These are phyloP conservation scores for Magnolia sinica DNA, from an alignment of 164 flowering plant species.

Conservation along the genomic window DNA sequence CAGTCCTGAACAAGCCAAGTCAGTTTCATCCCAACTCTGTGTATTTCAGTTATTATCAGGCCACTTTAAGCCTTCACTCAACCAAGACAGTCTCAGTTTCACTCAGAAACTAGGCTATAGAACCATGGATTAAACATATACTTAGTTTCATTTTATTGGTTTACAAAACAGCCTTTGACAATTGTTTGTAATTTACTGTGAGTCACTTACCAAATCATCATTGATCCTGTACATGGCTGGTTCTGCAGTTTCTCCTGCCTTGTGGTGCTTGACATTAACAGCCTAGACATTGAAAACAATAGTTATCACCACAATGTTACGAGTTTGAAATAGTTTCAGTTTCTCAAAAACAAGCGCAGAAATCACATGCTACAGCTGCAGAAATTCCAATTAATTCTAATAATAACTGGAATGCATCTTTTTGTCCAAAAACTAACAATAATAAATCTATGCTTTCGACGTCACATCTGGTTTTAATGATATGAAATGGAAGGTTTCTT, in stretches of 20 bases:
- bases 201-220: slow-evolving; percentile 73
- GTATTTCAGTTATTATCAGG: neutral
- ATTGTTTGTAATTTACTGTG: neutral
- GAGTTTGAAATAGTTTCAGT: too few relatives aligned
- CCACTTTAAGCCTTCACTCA: neutral
- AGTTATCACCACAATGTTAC: neutral
- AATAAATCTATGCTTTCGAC: too few relatives aligned
- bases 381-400: too few relatives aligned
- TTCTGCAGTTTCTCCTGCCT: slow-evolving; percentile 82
- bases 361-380: too few relatives aligned
- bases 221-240: slow-evolving; percentile 89
- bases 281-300: slow-evolving; percentile 39
- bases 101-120: neutral
- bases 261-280: slow-evolving; percentile 72
- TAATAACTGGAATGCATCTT: too few relatives aligned
- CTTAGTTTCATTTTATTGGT: too few relatives aligned
- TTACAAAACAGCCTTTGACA: neutral
- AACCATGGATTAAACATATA: neutral
- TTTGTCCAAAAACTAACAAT: too few relatives aligned
- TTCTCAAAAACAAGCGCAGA: too few relatives aligned
- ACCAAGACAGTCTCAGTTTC: neutral
- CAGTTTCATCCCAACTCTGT: neutral
- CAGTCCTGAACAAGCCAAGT: neutral
- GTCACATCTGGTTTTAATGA: too few relatives aligned
- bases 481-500: too few relatives aligned